Conservation (phyloP, 2,329 filamentous ascomycete species). For the Paramyrothecium sp. region DNA sequence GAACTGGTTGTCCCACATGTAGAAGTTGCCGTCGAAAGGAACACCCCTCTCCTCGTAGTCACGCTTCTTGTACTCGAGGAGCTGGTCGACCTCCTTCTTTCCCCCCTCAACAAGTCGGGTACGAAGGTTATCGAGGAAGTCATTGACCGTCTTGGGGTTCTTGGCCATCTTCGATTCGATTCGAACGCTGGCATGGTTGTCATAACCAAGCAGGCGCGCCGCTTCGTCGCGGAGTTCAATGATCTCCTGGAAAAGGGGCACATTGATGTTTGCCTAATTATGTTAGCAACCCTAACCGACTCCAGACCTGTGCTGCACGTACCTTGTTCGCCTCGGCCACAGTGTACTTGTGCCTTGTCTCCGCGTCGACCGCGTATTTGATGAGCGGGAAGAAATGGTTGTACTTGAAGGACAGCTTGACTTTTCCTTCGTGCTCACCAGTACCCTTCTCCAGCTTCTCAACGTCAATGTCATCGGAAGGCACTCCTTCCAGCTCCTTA, state of each 20-base stretch:
- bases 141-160: conserved; percentile 66
- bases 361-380: conserved; percentile 72
- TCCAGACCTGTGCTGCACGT: conserved; percentile 5
- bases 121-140: conserved; percentile 71
- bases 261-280: conserved; percentile 63
- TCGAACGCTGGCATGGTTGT: conserved; percentile 71
- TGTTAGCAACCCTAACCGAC: neutral
- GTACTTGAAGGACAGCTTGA: conserved; percentile 80
- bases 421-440: conserved; percentile 69
- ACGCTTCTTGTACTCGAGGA: conserved; percentile 73
- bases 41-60: conserved; percentile 61
- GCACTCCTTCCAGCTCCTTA: conserved; percentile 73
- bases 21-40: conserved; percentile 67
- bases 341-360: conserved; percentile 67
- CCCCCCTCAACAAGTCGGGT: conserved; percentile 67
- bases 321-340: conserved; percentile 79
- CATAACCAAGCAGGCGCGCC: conserved; percentile 73
- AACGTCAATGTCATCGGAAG: conserved; percentile 65
- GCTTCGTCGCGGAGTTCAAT: conserved; percentile 75
- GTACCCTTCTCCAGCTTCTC: conserved; percentile 68
- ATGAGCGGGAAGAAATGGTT: conserved; percentile 75
- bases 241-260: conserved; percentile 71
- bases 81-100: conserved; percentile 64
- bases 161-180: conserved; percentile 89
- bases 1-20: conserved; percentile 79